phyloP scores from a whole-genome alignment of 2,329 filamentous ascomycete species.

The Beauveria scarabaeidicola region DNA sequence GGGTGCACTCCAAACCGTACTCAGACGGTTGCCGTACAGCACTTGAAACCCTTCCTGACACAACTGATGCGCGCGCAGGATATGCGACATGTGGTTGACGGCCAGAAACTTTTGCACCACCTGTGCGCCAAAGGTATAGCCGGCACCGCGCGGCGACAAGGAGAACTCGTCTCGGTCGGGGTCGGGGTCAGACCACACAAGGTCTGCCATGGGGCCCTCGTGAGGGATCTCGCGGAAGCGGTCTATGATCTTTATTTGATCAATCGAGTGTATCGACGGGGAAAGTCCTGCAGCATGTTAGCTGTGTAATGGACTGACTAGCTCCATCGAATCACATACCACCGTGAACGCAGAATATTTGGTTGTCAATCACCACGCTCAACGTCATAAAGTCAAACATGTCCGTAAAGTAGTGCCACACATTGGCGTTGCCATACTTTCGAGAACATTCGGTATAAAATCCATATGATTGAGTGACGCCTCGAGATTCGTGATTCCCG shows the following conservation, averaged over 20 bases:
- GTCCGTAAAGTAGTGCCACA: conserved; percentile 99
- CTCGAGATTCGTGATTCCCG: conserved; percentile 96
- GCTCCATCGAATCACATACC: conserved; percentile 34
- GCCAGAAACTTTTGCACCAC: conserved; percentile 97
- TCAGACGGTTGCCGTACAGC: conserved; percentile 86
- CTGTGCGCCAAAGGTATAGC: conserved; percentile 95
- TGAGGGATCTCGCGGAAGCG: conserved; percentile 97
- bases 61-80: conserved; percentile 92
- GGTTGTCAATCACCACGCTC: conserved; percentile 95
- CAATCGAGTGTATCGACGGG: conserved; percentile 91
- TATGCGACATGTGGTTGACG: conserved; percentile 96
- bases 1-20: conserved; percentile 96
- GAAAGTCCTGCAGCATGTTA: conserved; percentile 51
- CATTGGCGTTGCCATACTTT: conserved; percentile 98
- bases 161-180: conserved; percentile 97
- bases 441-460: conserved; percentile 99
- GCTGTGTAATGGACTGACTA: neutral
- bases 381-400: conserved; percentile 97
- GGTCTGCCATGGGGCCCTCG: conserved; percentile 97
- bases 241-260: conserved; percentile 99
- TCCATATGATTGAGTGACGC: conserved; percentile 98
- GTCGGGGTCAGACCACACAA: conserved; percentile 97
- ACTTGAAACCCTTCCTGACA: conserved; percentile 98
- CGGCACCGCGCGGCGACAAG: conserved; percentile 82
- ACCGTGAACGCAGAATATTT: conserved; percentile 98